These are phyloP conservation scores for Tulasnella sp. DNA, from an alignment of 768 basidiomycete species.

Conservation along the genomic window DNA sequence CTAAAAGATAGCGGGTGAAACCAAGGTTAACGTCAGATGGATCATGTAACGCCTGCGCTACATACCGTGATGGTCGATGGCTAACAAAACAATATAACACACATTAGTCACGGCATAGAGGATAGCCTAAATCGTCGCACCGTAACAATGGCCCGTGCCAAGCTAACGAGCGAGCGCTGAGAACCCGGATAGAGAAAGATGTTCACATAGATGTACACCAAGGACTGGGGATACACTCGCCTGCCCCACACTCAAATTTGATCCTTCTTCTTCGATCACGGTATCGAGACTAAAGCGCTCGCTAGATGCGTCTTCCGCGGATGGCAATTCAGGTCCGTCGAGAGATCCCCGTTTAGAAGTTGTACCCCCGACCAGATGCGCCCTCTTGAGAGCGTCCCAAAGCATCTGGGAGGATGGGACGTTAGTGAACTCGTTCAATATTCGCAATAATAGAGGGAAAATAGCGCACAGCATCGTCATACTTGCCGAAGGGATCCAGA, in stretches of 20 bases:
- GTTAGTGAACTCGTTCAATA: neutral
- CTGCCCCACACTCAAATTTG: constrained; percentile 74
- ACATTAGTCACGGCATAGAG: neutral
- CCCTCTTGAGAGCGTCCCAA: neutral
- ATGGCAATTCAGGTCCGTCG: constrained; percentile 41
- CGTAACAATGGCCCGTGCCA: constrained; percentile 86
- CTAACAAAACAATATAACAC: neutral
- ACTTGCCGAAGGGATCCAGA: constrained; percentile 80
- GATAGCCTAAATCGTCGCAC: constrained; percentile 42
- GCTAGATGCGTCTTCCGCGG: constrained; percentile 31
- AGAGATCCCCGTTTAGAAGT: constrained; percentile 31
- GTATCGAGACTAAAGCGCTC: constrained; percentile 76
- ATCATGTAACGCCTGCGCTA: neutral
- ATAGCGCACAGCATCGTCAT: constrained; percentile 52
- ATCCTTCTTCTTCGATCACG: constrained; percentile 79
- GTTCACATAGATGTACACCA: constrained; percentile 8
- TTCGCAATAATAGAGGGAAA: neutral
- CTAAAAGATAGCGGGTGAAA: neutral
- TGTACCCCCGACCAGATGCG: constrained; percentile 1
- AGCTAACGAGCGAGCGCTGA: constrained; percentile 75
- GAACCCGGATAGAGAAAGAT: constrained; percentile 33
- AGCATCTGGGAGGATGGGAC: neutral
- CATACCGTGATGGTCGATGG: constrained; percentile 2
- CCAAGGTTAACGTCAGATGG: neutral
- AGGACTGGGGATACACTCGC: constrained; percentile 23